Conservation (phyloP, 176 grass and related monocot species). For the Ensete ventricosum region DNA sequence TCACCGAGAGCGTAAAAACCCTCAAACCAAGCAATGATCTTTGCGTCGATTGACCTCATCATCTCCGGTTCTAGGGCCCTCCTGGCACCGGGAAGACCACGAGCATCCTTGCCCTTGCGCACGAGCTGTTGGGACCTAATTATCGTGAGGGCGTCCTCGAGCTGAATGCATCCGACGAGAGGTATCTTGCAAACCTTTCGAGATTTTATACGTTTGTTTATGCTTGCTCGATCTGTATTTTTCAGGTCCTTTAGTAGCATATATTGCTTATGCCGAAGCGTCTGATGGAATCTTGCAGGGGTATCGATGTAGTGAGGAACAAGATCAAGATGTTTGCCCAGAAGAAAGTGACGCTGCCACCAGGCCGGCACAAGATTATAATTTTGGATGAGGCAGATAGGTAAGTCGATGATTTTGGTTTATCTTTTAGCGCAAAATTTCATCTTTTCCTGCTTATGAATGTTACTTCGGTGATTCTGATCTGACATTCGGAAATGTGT, state of each 20-base stretch:
- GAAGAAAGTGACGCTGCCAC: constrained; percentile 88
- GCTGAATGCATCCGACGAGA: constrained; percentile 93
- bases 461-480: background rate
- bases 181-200: constrained; percentile 24
- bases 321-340: constrained; percentile 99
- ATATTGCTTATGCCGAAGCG: background rate
- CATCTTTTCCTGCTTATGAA: background rate
- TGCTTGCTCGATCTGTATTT: background rate
- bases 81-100: constrained; percentile 93
- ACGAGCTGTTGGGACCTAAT: constrained; percentile 84
- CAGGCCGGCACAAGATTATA: constrained; percentile 75
- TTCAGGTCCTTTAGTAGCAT: background rate
- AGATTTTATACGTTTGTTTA: background rate
- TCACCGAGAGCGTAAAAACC: background rate
- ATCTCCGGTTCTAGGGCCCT: constrained; percentile 43
- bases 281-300: constrained; percentile 34
- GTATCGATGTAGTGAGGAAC: constrained; percentile 90
- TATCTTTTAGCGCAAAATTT: background rate
- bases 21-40: constrained; percentile 20
- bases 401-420: constrained; percentile 26
- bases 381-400: constrained; percentile 97
- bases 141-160: constrained; percentile 83
- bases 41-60: background rate
- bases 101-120: constrained; percentile 87
- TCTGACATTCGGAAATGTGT: constrained; percentile 15